A percentile compares a stretch with the other conserved stretches of the same genome.
These are phyloP conservation scores for Paramecium pentaurelia DNA, from an alignment of 73 alveolate species.

Conservation along the genomic window DNA sequence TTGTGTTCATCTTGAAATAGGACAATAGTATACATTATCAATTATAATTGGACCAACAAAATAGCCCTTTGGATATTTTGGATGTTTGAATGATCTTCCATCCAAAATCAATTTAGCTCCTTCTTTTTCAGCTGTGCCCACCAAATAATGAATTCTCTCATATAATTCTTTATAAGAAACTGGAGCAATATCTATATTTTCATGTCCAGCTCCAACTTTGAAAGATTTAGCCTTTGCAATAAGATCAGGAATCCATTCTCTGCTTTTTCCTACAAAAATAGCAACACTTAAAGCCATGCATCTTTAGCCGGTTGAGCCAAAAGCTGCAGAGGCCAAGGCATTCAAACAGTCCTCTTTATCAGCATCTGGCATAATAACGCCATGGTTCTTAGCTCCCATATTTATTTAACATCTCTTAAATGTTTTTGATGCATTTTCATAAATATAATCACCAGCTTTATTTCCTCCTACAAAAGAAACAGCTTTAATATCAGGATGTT, in stretches of 20 bases:
- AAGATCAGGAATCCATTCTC: constrained; percentile 82
- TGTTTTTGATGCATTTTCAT: constrained; percentile 74
- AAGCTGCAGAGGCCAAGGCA: constrained; percentile 78
- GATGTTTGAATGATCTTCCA: constrained; percentile 82
- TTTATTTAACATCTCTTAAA: constrained; percentile 92
- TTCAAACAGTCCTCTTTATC: constrained; percentile 87
- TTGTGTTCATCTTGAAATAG: constrained; percentile 51
- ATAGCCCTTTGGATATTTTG: constrained; percentile 82
- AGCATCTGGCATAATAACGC: constrained; percentile 90
- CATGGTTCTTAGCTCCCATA: constrained; percentile 96
- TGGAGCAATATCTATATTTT: constrained; percentile 86
- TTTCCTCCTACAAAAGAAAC: constrained; percentile 94
- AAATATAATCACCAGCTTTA: constrained; percentile 93
- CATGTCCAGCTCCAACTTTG: constrained; percentile 83
- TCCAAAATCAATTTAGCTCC: constrained; percentile 86
- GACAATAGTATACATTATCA: constrained; percentile 63
- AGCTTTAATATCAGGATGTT: constrained; percentile 85
- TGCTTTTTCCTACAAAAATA: constrained; percentile 85
- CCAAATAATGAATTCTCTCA: constrained; percentile 57
- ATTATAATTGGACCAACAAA: constrained; percentile 89
- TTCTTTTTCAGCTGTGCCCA: constrained; percentile 79
- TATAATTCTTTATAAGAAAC: constrained; percentile 72
- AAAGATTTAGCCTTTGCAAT: constrained; percentile 78
- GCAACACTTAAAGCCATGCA: constrained; percentile 97
- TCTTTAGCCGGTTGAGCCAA: constrained; percentile 92